Conservation (phyloP, 1,139 yeast genomes). For the Pichia sp. region DNA sequence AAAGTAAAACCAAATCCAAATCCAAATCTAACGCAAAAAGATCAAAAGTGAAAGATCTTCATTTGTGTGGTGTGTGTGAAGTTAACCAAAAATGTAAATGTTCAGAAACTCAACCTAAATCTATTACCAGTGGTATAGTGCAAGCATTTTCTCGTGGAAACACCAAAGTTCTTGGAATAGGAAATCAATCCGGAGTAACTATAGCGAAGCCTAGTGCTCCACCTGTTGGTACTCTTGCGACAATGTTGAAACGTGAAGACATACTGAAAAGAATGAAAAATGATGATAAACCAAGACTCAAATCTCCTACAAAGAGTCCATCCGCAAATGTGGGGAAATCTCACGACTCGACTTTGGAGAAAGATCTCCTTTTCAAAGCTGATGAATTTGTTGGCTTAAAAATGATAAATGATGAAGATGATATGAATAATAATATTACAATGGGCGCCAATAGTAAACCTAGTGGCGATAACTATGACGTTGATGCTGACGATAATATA, state of each 20-base stretch:
- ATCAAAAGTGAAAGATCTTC: slow-evolving; percentile 4
- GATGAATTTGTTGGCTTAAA: background rate
- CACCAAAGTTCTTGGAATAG: slow-evolving; percentile 10
- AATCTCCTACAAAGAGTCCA: background rate
- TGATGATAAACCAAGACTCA: slow-evolving; percentile 7
- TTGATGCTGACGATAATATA: slow-evolving; percentile 6
- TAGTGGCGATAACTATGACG: background rate
- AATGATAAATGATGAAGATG: background rate
- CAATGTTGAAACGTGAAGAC: slow-evolving; percentile 11
- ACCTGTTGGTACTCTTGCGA: slow-evolving; percentile 5
- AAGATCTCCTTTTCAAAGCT: background rate
- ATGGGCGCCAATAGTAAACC: background rate
- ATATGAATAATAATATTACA: background rate
- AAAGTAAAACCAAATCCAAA: background rate
- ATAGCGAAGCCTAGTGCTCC: slow-evolving; percentile 1
- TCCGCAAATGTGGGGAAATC: too few species aligned
- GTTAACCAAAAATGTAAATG: slow-evolving; percentile 10
- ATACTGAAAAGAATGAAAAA: slow-evolving; percentile 11
- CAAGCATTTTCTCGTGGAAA: slow-evolving; percentile 11
- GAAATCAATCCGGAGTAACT: slow-evolving; percentile 1
- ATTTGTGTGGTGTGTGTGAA: slow-evolving; percentile 12
- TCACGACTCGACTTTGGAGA: background rate
- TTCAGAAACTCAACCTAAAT: slow-evolving; percentile 5
- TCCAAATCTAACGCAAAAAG: background rate
- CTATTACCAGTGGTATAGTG: slow-evolving; percentile 10